Evolutionary conservation across 495 filamentous ascomycete species (phyloP).

Genomic region (Achaetomiella virescens): DNA sequence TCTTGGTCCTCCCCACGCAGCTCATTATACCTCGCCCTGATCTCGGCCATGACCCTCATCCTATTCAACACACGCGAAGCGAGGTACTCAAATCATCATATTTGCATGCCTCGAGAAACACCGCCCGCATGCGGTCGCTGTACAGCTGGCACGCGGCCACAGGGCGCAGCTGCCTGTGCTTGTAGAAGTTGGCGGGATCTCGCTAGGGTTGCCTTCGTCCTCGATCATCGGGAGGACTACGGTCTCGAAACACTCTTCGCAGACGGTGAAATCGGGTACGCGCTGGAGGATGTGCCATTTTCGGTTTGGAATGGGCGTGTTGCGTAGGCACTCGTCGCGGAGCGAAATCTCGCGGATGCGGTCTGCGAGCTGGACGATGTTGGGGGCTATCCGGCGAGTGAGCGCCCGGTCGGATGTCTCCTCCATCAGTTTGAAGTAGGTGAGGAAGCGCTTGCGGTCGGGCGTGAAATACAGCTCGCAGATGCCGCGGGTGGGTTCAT

Average conservation of each 20-base stretch:
- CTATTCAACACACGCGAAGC: conserved; percentile 45
- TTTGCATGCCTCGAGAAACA: conserved; percentile 54
- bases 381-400: conserved; percentile 23
- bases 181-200: conserved; percentile 53
- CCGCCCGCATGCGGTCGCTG: conserved; percentile 63
- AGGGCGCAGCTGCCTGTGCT: conserved; percentile 39
- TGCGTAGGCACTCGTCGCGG: conserved; percentile 33
- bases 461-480: conserved; percentile 36
- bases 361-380: conserved; percentile 34
- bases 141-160: conserved; percentile 66
- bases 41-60: conserved; percentile 30
- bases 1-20: conserved; percentile 37
- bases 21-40: conserved; percentile 24
- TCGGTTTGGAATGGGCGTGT: conserved; percentile 19
- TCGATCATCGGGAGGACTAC: conserved; percentile 60
- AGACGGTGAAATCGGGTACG: conserved; percentile 38
- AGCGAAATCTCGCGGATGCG: conserved; percentile 29
- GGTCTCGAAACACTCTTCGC: conserved; percentile 55
- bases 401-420: conserved; percentile 34
- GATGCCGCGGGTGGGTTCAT: conserved; percentile 29
- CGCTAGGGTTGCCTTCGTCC: conserved; percentile 31
- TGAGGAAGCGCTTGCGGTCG: conserved; percentile 36
- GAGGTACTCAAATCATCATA: conserved; percentile 52
- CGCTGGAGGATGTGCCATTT: conserved; percentile 38
- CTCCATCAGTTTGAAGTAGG: conserved; percentile 40